phyloP scores from a whole-genome alignment of 805 yeast species.

The Naumovozyma dairenensis region DNA sequence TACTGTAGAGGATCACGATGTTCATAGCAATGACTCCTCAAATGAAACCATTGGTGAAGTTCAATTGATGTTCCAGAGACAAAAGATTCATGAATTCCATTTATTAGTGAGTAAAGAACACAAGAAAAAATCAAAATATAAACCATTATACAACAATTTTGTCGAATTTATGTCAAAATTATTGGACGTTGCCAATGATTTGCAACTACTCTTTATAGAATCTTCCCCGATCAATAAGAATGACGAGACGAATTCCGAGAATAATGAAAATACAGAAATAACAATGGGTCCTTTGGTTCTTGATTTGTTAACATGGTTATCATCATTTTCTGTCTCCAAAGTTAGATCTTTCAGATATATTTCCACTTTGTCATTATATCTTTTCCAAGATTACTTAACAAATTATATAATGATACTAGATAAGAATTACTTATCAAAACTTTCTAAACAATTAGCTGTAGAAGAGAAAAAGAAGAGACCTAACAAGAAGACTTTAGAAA shows the following conservation, averaged over 20 bases:
- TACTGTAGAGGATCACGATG: conserved; percentile 65
- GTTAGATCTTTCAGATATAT: conserved; percentile 63
- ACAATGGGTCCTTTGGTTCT: conserved; percentile 30
- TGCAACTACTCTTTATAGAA: conserved; percentile 44
- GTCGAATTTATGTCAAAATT: conserved; percentile 46
- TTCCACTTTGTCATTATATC: conserved; percentile 49
- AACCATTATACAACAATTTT: conserved; percentile 43
- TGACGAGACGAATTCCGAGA: conserved; percentile 14
- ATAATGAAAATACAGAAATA: conserved; percentile 26
- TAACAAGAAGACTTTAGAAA: conserved; percentile 36
- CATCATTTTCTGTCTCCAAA: conserved; percentile 58
- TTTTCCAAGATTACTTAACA: conserved; percentile 54
- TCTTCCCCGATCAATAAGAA: too few relatives aligned
- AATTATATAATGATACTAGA: conserved; percentile 34
- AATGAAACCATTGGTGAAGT: conserved; percentile 65
- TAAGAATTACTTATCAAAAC: conserved; percentile 30
- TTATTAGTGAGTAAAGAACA: conserved; percentile 42
- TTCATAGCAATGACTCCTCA: conserved; percentile 58
- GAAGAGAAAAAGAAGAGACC: conserved; percentile 32
- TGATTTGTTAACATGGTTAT: conserved; percentile 63
- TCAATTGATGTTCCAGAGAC: conserved; percentile 50
- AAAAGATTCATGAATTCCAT: conserved; percentile 61
- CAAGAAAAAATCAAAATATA: conserved; percentile 33
- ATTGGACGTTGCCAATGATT: conserved; percentile 46
- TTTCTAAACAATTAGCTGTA: conserved; percentile 29